These are phyloP conservation scores for Reticulascus tulasneorum DNA, from an alignment of 2,329 filamentous ascomycete species.

Conservation along the genomic window DNA sequence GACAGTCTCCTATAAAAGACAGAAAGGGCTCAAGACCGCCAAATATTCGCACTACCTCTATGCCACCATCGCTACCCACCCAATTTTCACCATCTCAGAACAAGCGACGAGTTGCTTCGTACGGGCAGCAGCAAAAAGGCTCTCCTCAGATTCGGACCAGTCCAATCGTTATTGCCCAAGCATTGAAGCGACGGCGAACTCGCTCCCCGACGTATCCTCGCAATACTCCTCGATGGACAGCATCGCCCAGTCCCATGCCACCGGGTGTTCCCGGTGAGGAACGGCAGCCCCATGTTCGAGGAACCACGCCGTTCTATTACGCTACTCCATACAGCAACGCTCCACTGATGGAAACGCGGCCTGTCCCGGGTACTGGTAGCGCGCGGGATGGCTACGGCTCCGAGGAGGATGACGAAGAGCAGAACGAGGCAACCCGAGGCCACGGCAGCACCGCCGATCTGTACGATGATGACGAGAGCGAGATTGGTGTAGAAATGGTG, in stretches of 20 bases:
- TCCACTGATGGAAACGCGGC: slow-evolving; percentile 38
- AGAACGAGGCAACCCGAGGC: slow-evolving; percentile 25
- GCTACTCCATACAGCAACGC: slow-evolving; percentile 70
- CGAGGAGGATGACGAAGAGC: slow-evolving; percentile 22
- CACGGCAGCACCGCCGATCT: slow-evolving; percentile 22
- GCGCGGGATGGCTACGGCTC: slow-evolving; percentile 13
- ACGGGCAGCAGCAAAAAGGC: slow-evolving; percentile 22
- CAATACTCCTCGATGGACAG: slow-evolving; percentile 54
- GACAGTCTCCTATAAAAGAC: slow-evolving; percentile 37
- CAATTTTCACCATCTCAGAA: slow-evolving; percentile 34
- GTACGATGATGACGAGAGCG: slow-evolving; percentile 24
- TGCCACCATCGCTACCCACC: slow-evolving; percentile 38
- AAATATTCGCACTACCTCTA: slow-evolving; percentile 48
- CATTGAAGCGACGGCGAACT: slow-evolving; percentile 45
- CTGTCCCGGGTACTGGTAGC: slow-evolving; percentile 9
- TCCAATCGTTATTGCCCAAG: slow-evolving; percentile 20
- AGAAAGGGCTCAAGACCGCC: slow-evolving; percentile 41
- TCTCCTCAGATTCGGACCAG: slow-evolving; percentile 16
- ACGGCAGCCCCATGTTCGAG: slow-evolving; percentile 29
- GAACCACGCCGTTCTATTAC: slow-evolving; percentile 63
- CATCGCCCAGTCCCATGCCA: slow-evolving; percentile 40
- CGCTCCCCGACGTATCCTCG: slow-evolving; percentile 53
- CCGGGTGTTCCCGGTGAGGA: slow-evolving; percentile 25
- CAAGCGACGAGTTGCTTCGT: slow-evolving; percentile 44
- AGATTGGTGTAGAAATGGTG: slow-evolving; percentile 22